Evolutionary conservation across 345 rosid species (phyloP).

Genomic region (Lumnitzera racemosa): DNA sequence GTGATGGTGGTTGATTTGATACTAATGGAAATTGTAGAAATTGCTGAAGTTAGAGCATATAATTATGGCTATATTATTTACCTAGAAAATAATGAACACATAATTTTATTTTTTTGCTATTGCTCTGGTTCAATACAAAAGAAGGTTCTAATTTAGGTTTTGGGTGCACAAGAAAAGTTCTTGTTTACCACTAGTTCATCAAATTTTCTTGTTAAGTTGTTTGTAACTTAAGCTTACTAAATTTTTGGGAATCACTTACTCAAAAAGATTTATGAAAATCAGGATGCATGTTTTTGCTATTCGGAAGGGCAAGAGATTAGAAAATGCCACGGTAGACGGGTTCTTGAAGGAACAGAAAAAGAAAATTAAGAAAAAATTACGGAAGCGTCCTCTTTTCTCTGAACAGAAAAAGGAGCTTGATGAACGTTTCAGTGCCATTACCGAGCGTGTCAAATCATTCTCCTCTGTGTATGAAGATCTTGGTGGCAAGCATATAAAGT

Average conservation of each 20-base stretch:
- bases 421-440: conserved; percentile 44
- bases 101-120: no score
- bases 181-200: neutral
- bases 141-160: no score
- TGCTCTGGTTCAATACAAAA: no score
- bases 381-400: conserved; percentile 32
- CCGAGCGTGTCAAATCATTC: conserved; percentile 65
- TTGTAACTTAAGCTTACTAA: neutral
- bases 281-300: conserved; percentile 69
- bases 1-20: no score
- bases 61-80: no score
- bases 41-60: no score
- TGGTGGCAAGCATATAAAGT: conserved; percentile 68
- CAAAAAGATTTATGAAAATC: conserved; percentile 12
- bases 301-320: conserved; percentile 50
- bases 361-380: conserved; percentile 9
- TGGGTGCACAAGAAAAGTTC: no score
- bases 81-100: no score
- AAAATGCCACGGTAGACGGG: conserved; percentile 34
- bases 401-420: conserved; percentile 33
- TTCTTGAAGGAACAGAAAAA: conserved; percentile 27
- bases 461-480: conserved; percentile 42
- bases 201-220: neutral
- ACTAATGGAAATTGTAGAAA: no score
- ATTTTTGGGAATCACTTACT: neutral